Evolutionary conservation across 73 alveolate species (phyloP).

Genomic region (Paramecium tetraurelia): DNA sequence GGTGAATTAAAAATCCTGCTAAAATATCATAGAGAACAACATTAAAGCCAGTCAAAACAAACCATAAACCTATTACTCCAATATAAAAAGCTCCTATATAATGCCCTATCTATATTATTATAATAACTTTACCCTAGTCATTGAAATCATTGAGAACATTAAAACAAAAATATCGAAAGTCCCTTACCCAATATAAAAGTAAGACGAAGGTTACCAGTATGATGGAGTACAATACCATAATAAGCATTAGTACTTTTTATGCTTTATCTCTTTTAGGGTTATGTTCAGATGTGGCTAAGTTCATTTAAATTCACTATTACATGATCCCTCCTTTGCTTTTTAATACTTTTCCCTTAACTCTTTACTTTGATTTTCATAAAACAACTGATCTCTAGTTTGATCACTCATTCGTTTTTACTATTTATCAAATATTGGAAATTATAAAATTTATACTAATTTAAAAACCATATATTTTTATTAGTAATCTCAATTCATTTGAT

Average conservation of each 20-base stretch:
- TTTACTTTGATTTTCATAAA: conserved; percentile 14
- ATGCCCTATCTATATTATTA: not conserved
- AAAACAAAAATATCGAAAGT: conserved; percentile 26
- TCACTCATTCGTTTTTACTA: conserved; percentile 28
- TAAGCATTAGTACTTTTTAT: not conserved
- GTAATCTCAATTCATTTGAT: not conserved
- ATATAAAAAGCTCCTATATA: not conserved
- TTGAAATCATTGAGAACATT: not conserved
- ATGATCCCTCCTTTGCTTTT: conserved; percentile 12
- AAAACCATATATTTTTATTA: not conserved
- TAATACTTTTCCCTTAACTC: conserved; percentile 25
- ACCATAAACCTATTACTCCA: conserved; percentile 36
- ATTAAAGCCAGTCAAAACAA: conserved; percentile 51
- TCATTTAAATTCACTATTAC: not conserved
- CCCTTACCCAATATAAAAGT: not conserved
- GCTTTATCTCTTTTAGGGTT: conserved; percentile 21
- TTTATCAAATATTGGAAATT: not conserved
- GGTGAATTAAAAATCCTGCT: conserved; percentile 20
- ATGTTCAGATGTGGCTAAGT: not conserved
- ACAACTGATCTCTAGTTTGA: not conserved
- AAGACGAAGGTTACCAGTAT: conserved; percentile 9
- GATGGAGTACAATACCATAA: not conserved
- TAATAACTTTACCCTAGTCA: not conserved
- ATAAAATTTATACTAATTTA: not conserved
- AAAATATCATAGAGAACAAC: conserved; percentile 33